Conservation (phyloP, 73 alveolate species). For the Stentor coeruleus region DNA sequence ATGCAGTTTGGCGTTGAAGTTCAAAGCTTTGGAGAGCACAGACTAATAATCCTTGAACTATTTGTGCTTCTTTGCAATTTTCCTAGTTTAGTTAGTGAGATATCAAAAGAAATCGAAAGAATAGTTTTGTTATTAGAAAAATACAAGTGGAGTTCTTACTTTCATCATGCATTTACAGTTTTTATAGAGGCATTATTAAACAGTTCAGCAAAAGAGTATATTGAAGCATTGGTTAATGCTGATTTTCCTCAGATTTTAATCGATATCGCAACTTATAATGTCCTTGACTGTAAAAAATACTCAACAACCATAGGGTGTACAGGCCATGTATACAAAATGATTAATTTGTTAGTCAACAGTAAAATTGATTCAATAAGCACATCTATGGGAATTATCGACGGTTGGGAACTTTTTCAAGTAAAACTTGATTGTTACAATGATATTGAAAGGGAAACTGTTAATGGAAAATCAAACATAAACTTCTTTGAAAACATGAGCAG, state of each 20-base stretch:
- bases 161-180: background rate
- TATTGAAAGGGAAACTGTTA: background rate
- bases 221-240: background rate
- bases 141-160: background rate
- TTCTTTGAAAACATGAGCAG: background rate
- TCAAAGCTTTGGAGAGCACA: background rate
- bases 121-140: too few species aligned
- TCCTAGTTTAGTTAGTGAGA: background rate
- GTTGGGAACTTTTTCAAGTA: background rate
- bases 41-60: background rate
- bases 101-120: background rate
- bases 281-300: too few species aligned
- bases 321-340: background rate
- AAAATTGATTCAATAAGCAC: background rate
- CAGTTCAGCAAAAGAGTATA: background rate
- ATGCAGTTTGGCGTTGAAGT: background rate
- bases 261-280: background rate
- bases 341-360: background rate
- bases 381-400: background rate
- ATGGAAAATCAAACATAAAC: background rate
- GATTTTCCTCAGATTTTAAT: background rate
- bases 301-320: background rate
- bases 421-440: background rate
- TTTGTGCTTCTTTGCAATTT: background rate
- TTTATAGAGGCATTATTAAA: background rate